phyloP scores from a whole-genome alignment of 2,329 filamentous ascomycete species.

The Chaetomiaceae sp. region DNA sequence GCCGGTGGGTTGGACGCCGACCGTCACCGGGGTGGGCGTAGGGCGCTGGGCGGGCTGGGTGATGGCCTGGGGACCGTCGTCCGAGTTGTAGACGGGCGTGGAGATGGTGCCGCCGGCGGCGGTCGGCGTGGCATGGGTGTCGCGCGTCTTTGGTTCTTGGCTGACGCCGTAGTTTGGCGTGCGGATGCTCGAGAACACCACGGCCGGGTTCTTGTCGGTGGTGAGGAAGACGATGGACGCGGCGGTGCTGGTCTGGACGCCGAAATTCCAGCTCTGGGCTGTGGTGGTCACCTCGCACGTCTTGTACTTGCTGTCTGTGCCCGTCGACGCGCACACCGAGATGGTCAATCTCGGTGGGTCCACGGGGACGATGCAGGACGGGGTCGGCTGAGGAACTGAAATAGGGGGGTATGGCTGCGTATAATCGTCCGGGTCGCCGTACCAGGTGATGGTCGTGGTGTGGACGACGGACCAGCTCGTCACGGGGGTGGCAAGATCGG shows the following conservation, averaged over 20 bases:
- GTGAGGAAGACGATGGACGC: conserved; percentile 41
- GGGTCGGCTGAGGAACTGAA: conserved; percentile 35
- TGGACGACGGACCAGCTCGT: conserved; percentile 44
- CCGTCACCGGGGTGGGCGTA: conserved; percentile 31
- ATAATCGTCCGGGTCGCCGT: conserved; percentile 43
- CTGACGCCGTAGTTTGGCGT: conserved; percentile 38
- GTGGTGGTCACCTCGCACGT: conserved; percentile 31
- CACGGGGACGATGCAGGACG: conserved; percentile 33
- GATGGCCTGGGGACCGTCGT: conserved; percentile 1
- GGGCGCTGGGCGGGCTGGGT: neutral
- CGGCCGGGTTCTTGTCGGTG: conserved; percentile 52
- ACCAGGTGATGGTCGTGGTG: conserved; percentile 48
- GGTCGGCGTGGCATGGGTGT: conserved; percentile 19
- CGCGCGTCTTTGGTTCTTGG: conserved; percentile 21
- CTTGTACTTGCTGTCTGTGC: conserved; percentile 27
- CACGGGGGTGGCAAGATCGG: conserved; percentile 16
- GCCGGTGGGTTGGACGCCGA: conserved; percentile 41
- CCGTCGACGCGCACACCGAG: conserved; percentile 25
- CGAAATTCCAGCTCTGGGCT: conserved; percentile 32
- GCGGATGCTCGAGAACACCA: conserved; percentile 39
- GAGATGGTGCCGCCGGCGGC: conserved; percentile 3
- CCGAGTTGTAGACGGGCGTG: conserved; percentile 18
- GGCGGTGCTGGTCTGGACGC: conserved; percentile 12
- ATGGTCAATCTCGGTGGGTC: conserved; percentile 19
- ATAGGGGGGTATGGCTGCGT: conserved; percentile 43